Base-by-base conservation (phyloP, 2,329 filamentous ascomycete genomes). In the Madurella fahalii region DNA sequence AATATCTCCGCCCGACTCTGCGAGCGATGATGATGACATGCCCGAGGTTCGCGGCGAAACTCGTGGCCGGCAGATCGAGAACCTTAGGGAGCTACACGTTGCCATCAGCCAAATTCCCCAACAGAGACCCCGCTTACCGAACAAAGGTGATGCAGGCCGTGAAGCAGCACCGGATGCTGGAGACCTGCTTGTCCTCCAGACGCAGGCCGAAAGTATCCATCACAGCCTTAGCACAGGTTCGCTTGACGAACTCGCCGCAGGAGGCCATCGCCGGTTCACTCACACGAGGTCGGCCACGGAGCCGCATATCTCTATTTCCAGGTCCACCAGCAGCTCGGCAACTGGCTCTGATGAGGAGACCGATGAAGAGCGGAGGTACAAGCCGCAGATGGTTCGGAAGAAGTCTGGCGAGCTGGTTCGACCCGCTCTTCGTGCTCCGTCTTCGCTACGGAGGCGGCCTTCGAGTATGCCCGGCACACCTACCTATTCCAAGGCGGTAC, bases 381-480 rank as follows among this genome's bases (percentile, higher is more conserved):
- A 94, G 73, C 91, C 92, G n/a, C 85, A 85, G 51, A 95, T 97
- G 84, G 85, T 99, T 11, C 86, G 94, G 65, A 99, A 99, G 77
- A 99, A 99, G 79, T 97, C 94, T 40, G 94, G 94, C 34, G 94
- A 99, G 73, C 80, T 99, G 37, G 94, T 99, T 54, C 86, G 94
- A 64, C 94, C 94, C 12, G 94, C 94, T 17, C 81, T 99, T 49
- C 85, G 94, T 48, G 84, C 87, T 40, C 78, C 89, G 12, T 89
- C 88, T 4, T 37, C 34, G 34, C 34, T 37, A n/a, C 82, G 83
- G 61, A 81, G 90, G 61, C 83, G 94, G 54, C 93, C 93, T 1
- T 95, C 90, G 3, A 97, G 93, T 74, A 95, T 97, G 90, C 94
- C 94, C 9, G 94, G 94, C 52, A 99, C 94, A 0, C 94, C 94